phyloP scores from a whole-genome alignment of 2,329 filamentous ascomycete species.

The Diaporthe sp. region DNA sequence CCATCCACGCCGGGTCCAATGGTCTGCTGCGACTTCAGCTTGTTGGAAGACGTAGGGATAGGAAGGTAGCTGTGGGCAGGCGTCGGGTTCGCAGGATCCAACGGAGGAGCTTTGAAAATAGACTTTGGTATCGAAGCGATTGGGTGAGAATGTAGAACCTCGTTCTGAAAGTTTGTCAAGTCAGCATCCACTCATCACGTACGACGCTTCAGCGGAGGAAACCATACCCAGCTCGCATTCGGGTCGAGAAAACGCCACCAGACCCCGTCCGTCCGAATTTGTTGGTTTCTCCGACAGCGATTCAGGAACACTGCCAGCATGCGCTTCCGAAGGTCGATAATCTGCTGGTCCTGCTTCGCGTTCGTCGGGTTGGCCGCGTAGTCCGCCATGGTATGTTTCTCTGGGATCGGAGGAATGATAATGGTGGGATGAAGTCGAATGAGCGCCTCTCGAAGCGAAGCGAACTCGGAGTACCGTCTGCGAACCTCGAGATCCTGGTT shows the following conservation, averaged over 20 bases:
- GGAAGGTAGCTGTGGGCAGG: slow-evolving; percentile 89
- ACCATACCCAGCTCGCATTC: slow-evolving; percentile 95
- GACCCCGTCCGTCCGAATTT: slow-evolving; percentile 91
- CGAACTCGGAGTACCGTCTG: slow-evolving; percentile 95
- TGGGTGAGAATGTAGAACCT: slow-evolving; percentile 94
- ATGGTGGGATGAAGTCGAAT: slow-evolving; percentile 94
- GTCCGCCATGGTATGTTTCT: slow-evolving; percentile 99
- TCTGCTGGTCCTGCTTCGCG: slow-evolving; percentile 96
- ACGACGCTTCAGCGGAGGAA: neutral
- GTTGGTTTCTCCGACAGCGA: slow-evolving; percentile 91
- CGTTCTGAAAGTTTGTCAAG: slow-evolving; percentile 72
- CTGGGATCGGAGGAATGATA: slow-evolving; percentile 95
- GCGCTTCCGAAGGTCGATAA: slow-evolving; percentile 95
- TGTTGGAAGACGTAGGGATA: slow-evolving; percentile 86
- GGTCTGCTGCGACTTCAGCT: slow-evolving; percentile 74
- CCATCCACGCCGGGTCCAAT: slow-evolving; percentile 45
- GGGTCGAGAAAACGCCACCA: slow-evolving; percentile 99
- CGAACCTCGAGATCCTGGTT: slow-evolving; percentile 91
- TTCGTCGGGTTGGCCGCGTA: slow-evolving; percentile 98
- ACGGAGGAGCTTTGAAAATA: slow-evolving; percentile 92
- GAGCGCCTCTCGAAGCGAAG: slow-evolving; percentile 88
- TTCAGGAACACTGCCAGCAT: slow-evolving; percentile 98
- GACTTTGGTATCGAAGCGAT: slow-evolving; percentile 94
- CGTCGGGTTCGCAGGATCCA: slow-evolving; percentile 93
- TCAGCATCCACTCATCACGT: neutral